These are phyloP conservation scores for Niveomyces coronatus DNA, from an alignment of 2,329 filamentous ascomycete genomes.

Conservation along the genomic window DNA sequence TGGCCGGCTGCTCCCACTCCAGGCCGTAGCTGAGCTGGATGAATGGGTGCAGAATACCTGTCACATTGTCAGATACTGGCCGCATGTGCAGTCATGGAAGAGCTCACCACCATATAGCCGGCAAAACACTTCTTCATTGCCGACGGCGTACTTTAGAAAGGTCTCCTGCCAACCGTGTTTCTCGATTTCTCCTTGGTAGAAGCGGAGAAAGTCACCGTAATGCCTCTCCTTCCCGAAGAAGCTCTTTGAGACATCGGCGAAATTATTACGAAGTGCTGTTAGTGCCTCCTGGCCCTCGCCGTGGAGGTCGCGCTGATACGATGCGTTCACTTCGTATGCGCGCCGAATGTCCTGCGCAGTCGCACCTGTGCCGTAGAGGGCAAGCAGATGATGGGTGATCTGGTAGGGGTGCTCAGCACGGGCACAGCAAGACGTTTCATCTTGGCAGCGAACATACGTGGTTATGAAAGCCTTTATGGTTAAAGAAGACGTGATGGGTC, in stretches of 20 bases:
- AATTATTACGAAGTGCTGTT: constrained; percentile 43
- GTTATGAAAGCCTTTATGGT: constrained; percentile 65
- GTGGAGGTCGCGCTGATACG: constrained; percentile 52
- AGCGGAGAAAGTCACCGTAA: constrained; percentile 67
- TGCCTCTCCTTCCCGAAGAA: constrained; percentile 51
- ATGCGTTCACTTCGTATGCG: constrained; percentile 53
- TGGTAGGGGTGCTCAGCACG: no score
- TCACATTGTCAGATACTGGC: constrained; percentile 6
- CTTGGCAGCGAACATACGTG: constrained; percentile 42
- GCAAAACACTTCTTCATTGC: constrained; percentile 47
- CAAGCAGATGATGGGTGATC: constrained; percentile 65
- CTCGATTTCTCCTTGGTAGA: constrained; percentile 67
- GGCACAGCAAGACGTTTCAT: no score
- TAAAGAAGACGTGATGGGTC: constrained; percentile 70
- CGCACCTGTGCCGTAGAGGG: constrained; percentile 67
- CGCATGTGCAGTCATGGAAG: neutral
- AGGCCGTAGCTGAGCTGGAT: constrained; percentile 81
- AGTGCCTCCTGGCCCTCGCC: constrained; percentile 39
- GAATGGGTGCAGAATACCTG: constrained; percentile 64
- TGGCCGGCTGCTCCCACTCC: constrained; percentile 71
- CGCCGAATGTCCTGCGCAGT: constrained; percentile 45
- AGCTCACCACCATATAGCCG: constrained; percentile 53
- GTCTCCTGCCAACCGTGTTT: constrained; percentile 47
- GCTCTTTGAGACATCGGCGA: constrained; percentile 37
- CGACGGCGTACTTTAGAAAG: constrained; percentile 59